phyloP scores from a whole-genome alignment of 768 basidiomycete genomes.

The Neoboletus brunneissimus region DNA sequence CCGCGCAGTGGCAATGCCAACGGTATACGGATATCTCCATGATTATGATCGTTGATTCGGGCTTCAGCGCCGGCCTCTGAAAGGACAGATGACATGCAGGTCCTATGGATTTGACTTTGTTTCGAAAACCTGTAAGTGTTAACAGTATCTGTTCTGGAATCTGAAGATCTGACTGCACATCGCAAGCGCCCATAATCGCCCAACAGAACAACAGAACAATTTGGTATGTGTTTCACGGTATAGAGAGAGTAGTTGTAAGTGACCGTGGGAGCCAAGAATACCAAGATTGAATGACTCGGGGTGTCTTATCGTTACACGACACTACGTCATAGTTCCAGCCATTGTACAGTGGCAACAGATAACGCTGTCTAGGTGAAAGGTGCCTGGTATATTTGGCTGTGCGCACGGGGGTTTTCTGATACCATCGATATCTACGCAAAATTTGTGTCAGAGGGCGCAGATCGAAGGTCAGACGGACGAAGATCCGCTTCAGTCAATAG shows the following conservation, averaged over 20 bases:
- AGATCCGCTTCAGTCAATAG: too few relatives aligned
- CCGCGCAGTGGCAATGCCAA: not conserved
- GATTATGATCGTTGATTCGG: not conserved
- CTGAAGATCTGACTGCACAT: not conserved
- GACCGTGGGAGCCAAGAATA: not conserved
- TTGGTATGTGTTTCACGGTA: not conserved
- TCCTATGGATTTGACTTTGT: not conserved
- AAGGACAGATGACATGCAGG: not conserved
- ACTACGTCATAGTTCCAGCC: not conserved
- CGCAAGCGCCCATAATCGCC: not conserved
- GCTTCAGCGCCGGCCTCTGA: not conserved
- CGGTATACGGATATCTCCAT: not conserved
- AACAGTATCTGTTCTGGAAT: not conserved
- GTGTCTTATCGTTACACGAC: not conserved
- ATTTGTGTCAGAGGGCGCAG: too few relatives aligned
- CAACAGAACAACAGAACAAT: not conserved
- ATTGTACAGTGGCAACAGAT: not conserved
- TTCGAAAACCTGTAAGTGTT: not conserved
- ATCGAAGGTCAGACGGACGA: too few relatives aligned
- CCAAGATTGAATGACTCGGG: not conserved
- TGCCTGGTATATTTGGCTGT: not conserved
- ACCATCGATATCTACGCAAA: too few relatives aligned
- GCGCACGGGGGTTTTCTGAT: too few relatives aligned
- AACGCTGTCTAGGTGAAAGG: not conserved
- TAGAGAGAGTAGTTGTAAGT: too few relatives aligned